Conservation (phyloP, 164 flowering plant genomes). For the Sextonia rubra region DNA sequence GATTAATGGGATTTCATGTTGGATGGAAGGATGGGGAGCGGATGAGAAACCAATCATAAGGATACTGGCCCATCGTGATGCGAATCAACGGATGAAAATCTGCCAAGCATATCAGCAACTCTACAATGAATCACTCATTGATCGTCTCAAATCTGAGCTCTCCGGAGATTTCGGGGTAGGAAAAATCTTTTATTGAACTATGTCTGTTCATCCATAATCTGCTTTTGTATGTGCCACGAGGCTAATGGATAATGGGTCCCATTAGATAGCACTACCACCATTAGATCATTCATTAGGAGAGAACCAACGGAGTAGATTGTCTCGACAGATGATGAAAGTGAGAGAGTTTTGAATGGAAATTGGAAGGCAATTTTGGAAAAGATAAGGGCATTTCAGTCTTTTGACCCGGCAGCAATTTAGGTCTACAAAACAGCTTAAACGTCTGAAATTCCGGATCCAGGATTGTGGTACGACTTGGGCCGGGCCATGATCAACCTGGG, state of each 20-base stretch:
- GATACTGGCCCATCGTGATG: slow-evolving; percentile 68
- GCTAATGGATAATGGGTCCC: no score
- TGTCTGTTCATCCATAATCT: background rate
- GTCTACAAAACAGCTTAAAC: no score
- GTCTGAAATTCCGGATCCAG: no score
- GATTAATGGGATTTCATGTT: no score
- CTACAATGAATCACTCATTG: slow-evolving; percentile 59
- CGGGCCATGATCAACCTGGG: no score
- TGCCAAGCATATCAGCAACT: slow-evolving; percentile 56
- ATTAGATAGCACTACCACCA: no score
- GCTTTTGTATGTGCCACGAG: background rate
- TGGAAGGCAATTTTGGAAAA: no score
- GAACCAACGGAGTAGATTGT: background rate
- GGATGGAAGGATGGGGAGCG: slow-evolving; percentile 58
- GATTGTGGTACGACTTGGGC: no score
- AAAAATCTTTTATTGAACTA: background rate
- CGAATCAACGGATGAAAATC: slow-evolving; percentile 54
- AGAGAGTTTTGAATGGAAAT: no score
- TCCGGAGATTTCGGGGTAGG: slow-evolving; percentile 11
- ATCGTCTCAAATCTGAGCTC: slow-evolving; percentile 54
- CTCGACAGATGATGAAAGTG: background rate
- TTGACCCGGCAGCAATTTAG: no score
- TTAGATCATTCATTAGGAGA: no score
- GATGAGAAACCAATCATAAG: slow-evolving; percentile 64
- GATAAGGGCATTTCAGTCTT: no score